Base-by-base conservation (phyloP, 2,329 filamentous ascomycete genomes). In the Cladophialophora immunda region DNA sequence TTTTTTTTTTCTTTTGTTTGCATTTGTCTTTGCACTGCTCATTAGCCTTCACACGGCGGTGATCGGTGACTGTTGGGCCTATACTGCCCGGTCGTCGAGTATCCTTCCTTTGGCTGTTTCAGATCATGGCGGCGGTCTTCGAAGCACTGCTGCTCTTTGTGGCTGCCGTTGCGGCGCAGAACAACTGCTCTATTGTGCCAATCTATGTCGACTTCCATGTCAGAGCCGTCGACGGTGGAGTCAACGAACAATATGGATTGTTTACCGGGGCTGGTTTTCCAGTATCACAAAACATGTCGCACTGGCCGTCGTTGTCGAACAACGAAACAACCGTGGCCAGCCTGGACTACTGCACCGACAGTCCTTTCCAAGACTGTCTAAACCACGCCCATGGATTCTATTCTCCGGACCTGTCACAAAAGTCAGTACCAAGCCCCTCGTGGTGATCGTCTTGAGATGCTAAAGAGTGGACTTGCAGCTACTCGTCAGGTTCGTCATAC, bases 141-240 rank as follows among this genome's bases (percentile, higher is more conserved):
- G 45, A 57, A 57, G 58, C 61, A 2, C 9, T 66, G 17, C 41
- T 70, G 25, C 58, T 71, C n/a, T 45, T 62, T 13, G 19, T 64
- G 13, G 56, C 62, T 11, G 57, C 62, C 17, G 52, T 65, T 11
- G 63, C 55, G n/a, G 64, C 56, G 22, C 64, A 54, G 27, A 65
- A 66, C 36, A 56, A 56, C 36, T 70, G 68, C 62, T 61, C 45
- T n/a, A 64, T 57, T n/a, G 53, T 58, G 19, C 79, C 79, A 0
- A 76, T 82, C 62, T 82, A 80, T 64, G 78, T 82, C 71, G 80
- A 82, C 55, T 81, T 82, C 41, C 80, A 82, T 62, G 78, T 77
- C 65, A 75, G 81, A 58, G 77, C 74, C 15, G 80, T 82, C n/a
- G 76, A 81, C 58, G 77, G 78, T 56, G 76, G 77, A 5, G 72